phyloP scores from a whole-genome alignment of 257 asterid genomes.

The Nicotiana knightiana region DNA sequence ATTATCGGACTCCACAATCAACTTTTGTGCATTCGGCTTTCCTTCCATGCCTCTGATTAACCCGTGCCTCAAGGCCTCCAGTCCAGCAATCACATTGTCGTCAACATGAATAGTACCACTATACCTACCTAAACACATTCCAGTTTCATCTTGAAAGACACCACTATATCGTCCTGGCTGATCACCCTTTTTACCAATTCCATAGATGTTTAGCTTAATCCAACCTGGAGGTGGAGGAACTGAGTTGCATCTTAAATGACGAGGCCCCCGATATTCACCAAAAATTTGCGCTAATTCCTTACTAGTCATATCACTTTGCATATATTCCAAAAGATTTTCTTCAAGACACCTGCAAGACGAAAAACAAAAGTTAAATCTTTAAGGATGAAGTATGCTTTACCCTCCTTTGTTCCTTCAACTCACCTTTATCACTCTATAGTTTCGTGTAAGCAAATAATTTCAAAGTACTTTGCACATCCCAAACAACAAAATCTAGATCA shows the following conservation, averaged over 20 bases:
- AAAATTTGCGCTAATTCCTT: no score
- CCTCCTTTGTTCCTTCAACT: neutral
- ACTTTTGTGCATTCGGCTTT: neutral
- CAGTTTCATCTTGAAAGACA: neutral
- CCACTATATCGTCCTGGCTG: neutral
- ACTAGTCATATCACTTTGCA: neutral
- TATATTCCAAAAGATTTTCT: neutral
- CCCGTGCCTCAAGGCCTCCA: slow-evolving; percentile 6
- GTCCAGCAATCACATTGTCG: neutral
- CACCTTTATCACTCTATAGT: no score
- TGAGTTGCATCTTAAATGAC: neutral
- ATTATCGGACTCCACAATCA: slow-evolving; percentile 11
- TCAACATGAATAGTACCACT: neutral
- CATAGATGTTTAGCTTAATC: slow-evolving; percentile 3
- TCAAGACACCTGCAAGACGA: neutral
- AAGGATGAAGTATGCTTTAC: neutral
- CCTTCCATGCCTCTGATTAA: neutral
- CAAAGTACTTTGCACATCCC: no score
- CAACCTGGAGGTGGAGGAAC: slow-evolving; percentile 10
- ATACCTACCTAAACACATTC: neutral
- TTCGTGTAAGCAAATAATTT: no score
- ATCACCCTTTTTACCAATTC: neutral
- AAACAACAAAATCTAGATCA: no score
- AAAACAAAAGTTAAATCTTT: neutral
- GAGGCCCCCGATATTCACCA: neutral